phyloP scores from a whole-genome alignment of 768 basidiomycete species.

The Cantharellus anzutake region DNA sequence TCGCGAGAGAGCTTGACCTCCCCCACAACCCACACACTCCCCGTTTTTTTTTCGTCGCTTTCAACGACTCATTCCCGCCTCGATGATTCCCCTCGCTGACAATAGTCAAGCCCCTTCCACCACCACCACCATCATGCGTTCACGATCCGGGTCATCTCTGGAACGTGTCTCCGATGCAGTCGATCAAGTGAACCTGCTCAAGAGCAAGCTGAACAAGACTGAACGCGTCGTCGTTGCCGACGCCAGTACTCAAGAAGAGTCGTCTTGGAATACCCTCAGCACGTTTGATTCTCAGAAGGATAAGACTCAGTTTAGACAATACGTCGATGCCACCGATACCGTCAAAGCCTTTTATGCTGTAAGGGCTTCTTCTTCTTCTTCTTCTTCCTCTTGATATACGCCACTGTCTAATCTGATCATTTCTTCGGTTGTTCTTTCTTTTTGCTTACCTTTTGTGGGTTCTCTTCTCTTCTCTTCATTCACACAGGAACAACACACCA shows the following conservation, averaged over 20 bases:
- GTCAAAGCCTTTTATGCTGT: constrained; percentile 7
- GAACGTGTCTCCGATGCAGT: not conserved
- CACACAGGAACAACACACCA: constrained; percentile 24
- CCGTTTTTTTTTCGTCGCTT: too few species aligned
- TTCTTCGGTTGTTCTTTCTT: not conserved
- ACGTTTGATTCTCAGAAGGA: constrained; percentile 43
- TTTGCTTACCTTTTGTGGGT: not conserved
- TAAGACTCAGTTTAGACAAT: constrained; percentile 26
- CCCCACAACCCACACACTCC: too few species aligned
- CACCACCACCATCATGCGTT: too few species aligned
- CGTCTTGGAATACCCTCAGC: constrained; percentile 33
- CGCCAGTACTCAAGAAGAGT: too few species aligned
- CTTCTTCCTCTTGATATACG: not conserved
- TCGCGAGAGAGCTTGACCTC: too few species aligned
- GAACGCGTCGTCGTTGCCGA: too few species aligned
- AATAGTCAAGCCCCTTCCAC: too few species aligned
- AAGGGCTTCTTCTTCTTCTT: not conserved
- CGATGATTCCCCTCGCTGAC: too few species aligned
- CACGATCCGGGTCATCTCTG: too few species aligned
- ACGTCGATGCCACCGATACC: constrained; percentile 6
- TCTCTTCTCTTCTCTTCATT: not conserved
- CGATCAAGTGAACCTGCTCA: not conserved
- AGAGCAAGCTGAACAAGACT: too few species aligned
- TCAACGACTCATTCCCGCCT: too few species aligned
- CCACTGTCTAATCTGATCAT: not conserved